Evolutionary conservation across 176 grass and related monocot genomes (phyloP).

Genomic region (Aechmea fasciata): DNA sequence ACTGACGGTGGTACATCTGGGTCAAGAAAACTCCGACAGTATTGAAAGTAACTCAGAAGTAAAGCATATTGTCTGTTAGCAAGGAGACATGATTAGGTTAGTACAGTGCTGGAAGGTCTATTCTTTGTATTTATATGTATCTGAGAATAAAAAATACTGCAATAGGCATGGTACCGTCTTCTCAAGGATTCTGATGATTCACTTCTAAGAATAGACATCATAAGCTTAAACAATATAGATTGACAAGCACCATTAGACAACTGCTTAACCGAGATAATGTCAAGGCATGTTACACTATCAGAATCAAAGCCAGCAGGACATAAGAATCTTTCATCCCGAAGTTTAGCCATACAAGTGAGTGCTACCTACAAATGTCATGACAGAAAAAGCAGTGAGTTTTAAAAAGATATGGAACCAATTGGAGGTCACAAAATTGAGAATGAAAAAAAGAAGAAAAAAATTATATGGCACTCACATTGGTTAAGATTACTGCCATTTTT

Average conservation of each 20-base stretch:
- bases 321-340: constrained; percentile 86
- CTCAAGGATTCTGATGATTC: constrained; percentile 94
- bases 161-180: constrained; percentile 47
- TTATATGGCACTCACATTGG: constrained; percentile 45
- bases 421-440: constrained; percentile 2
- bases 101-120: background rate
- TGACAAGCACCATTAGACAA: constrained; percentile 79
- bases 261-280: constrained; percentile 74
- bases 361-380: constrained; percentile 52
- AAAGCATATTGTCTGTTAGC: constrained; percentile 81
- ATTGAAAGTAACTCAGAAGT: constrained; percentile 89
- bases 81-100: background rate
- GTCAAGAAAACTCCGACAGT: constrained; percentile 78
- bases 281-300: constrained; percentile 72
- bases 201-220: constrained; percentile 63
- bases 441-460: constrained; percentile 7
- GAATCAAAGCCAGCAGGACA: constrained; percentile 68
- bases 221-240: constrained; percentile 83
- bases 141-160: constrained; percentile 11
- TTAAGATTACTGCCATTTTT: constrained; percentile 89
- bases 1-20: constrained; percentile 78
- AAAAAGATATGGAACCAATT: background rate
- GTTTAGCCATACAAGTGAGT: constrained; percentile 94
- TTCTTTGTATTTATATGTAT: background rate
- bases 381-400: constrained; percentile 11